A percentile compares a stretch with the other conserved stretches of the same genome.
These are phyloP conservation scores for Mucor plumbeus DNA, from an alignment of 371 early-diverging fungal species.

Conservation along the genomic window DNA sequence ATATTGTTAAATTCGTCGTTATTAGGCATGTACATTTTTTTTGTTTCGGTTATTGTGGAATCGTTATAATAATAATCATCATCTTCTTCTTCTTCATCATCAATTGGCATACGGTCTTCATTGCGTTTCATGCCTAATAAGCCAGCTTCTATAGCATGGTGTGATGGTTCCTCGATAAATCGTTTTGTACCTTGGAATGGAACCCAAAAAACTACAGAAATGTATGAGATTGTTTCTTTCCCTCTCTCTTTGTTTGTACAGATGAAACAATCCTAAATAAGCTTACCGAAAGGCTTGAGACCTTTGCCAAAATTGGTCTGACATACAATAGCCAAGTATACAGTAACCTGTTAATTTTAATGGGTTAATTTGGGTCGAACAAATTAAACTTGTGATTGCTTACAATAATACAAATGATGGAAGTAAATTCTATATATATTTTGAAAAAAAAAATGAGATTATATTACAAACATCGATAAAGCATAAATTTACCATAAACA, in stretches of 20 bases:
- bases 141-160: background rate
- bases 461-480: background rate
- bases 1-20: background rate
- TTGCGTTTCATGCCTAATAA: background rate
- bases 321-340: conserved; percentile 14
- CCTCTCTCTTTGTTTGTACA: too few species aligned
- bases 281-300: conserved; percentile 15
- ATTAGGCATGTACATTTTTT: background rate
- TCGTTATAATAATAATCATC: conserved; percentile 6
- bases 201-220: background rate
- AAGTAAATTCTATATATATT: conserved; percentile 8
- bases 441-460: background rate
- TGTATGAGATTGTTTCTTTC: background rate
- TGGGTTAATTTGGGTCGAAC: background rate
- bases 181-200: conserved; percentile 2
- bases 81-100: conserved; percentile 13
- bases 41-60: background rate
- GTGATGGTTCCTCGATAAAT: background rate
- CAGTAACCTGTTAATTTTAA: conserved; percentile 8
- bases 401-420: conserved; percentile 16
- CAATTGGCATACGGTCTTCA: conserved; percentile 6
- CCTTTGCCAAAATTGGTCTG: conserved; percentile 18
- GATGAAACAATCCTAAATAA: background rate
- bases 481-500: conserved; percentile 10
- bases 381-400: background rate